Evolutionary conservation across 176 grass and related monocot species (phyloP), one percentile per base, ranked within the genome.

Genomic region (Bolboschoenus planiculmis): DNA sequence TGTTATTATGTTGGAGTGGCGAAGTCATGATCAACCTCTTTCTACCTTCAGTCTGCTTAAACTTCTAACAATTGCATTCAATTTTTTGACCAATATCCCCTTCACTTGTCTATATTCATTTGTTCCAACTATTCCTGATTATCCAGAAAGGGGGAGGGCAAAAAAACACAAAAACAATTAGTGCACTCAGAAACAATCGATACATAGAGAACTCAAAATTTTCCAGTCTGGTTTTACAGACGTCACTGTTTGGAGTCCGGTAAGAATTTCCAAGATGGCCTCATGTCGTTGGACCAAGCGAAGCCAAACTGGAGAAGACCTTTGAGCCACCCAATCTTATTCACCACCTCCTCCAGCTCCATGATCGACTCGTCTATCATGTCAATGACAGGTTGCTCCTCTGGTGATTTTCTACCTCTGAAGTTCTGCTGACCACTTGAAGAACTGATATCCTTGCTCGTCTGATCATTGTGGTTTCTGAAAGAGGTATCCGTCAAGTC

Each of bases 281-380:
- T 82, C 33, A 34, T 71, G 55, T 77, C 37, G 39, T 85, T 85
- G 4, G 85, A 86, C 85, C 78, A 82, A 26, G 18, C 26, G 50
- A 50, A 26, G 13, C 85, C 85, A 43, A 43, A 81, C 53, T 75
- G 26, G 48, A 81, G 61, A 81, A 81, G 77, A 42, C 78, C 85
- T 81, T 86, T 81, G 8, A 86, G 59, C 85, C 85, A 86, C 66
- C 61, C 82, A 39, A 86, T 44, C 65, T 86, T 86, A 57, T 27
- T 71, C 21, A 18, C 77, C 27, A 86, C 62, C 53, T 86, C 85
- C 34, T 86, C 85, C 78, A 86, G 23, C 56, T 81, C 85, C 51
- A 86, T 75, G 26, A 86, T 81, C 1, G 77, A 81, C 43, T 75
- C 71, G 13, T 24, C 24, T 75, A 75, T 16, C 24, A 75, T 9